These are phyloP conservation scores for Colletotrichum melonis DNA, from an alignment of 2,329 filamentous ascomycete genomes.

Conservation along the genomic window DNA sequence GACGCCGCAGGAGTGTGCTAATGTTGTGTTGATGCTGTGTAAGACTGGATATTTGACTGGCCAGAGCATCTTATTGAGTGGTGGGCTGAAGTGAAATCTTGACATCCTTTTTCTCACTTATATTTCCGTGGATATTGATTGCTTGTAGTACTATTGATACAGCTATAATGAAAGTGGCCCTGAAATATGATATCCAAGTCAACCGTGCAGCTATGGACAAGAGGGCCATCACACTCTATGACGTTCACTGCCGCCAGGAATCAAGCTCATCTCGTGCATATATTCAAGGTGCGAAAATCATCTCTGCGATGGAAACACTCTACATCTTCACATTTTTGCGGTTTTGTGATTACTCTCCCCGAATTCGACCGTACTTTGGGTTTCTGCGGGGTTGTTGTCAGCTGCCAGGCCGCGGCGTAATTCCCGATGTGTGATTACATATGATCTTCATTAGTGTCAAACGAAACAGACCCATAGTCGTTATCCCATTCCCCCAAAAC, in stretches of 20 bases:
- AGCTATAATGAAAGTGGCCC: background rate
- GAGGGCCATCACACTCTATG: too few relatives aligned
- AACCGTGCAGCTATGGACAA: too few relatives aligned
- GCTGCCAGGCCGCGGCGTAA: background rate
- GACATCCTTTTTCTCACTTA: background rate
- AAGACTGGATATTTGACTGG: slow-evolving; percentile 71
- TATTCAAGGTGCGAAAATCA: background rate
- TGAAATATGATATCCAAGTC: background rate
- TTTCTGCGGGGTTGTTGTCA: background rate
- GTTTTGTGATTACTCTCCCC: background rate
- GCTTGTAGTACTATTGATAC: background rate
- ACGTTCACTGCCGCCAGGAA: too few relatives aligned
- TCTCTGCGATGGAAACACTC: background rate
- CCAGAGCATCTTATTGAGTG: slow-evolving; percentile 64
- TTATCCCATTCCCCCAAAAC: background rate
- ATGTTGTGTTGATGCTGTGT: slow-evolving; percentile 69
- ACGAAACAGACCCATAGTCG: background rate
- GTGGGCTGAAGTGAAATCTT: slow-evolving; percentile 57
- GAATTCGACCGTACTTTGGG: background rate
- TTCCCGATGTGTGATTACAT: background rate
- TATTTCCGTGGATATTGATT: background rate
- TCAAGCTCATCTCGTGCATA: background rate
- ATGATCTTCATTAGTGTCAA: background rate
- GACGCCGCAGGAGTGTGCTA: slow-evolving; percentile 68
- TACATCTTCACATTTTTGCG: background rate